Base-by-base conservation (phyloP, 495 filamentous ascomycete genomes). In the Daldinia childiae region DNA sequence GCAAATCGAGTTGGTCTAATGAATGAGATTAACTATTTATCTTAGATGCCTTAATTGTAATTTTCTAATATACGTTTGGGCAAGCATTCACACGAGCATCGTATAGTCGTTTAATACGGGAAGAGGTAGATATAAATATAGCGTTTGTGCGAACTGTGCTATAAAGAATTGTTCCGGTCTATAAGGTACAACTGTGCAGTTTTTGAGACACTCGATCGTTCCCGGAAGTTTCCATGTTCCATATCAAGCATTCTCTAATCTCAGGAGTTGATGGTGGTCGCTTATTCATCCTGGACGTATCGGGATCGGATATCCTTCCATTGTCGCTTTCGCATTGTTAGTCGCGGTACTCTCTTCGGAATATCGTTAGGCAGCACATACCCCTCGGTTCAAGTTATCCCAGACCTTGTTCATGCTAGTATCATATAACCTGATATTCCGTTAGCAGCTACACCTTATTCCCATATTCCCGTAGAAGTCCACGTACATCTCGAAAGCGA, bases 231-330 rank as follows among this genome's bases (percentile, higher is more conserved):
- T 27, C 41, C 4, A 15, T 34, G 14, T 29, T 6, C 48, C 26
- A 50, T 57, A 43, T 27, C 36, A 30, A 45, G 38, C 15, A 3
- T 29, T 59, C 30, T 48, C 50, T 21, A 43, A 41, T 15, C 26
- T 39, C 6, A 17, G 36, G 26, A 43, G 24, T 62, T 27, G 27
- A 60, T 41, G 21, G 50, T 54, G 6, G 58, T 27, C 36, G 79
- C 68, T 84, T 87, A 79, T 87, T 93, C 90, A 74, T 87, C 85
- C 76, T 90, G 79, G 72, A 94, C 80, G 80, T 98, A 99, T 77
- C 87, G 90, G 78, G 88, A 81, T 79, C 95, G 93, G 84, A 99
- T 98, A 80, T 98, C 95, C 87, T 98, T 98, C 96, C 96, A 99
- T 95, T 98, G 96, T 73, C 95, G 93, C 92, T 98, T 77, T 78